These are phyloP conservation scores for Starmerella asiatica DNA, from an alignment of 805 yeast species.

Conservation along the genomic window DNA sequence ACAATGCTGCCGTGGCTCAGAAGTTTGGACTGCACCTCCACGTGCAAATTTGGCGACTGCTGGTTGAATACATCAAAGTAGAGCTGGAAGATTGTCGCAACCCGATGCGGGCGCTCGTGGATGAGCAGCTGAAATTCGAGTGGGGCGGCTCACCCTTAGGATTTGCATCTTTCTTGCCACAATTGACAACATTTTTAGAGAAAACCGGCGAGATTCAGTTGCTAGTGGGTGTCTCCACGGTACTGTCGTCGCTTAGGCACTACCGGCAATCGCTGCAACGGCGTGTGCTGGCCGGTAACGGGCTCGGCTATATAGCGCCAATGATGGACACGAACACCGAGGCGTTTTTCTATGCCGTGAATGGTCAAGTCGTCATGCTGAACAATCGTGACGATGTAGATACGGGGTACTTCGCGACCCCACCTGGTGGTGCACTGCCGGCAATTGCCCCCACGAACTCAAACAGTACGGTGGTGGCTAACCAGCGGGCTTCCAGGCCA, in stretches of 20 bases:
- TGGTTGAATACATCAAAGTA: constrained; percentile 8
- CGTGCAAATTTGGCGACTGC: constrained; percentile 57
- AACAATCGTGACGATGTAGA: not conserved
- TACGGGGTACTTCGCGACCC: not conserved
- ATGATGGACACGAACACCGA: constrained; percentile 6
- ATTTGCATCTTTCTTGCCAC: constrained; percentile 46
- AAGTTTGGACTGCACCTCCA: constrained; percentile 48
- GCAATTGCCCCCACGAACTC: not conserved
- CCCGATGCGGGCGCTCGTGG: constrained; percentile 1
- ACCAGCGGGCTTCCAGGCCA: not conserved
- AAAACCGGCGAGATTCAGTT: constrained; percentile 59
- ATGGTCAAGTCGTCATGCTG: not conserved
- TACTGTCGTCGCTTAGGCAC: constrained; percentile 8
- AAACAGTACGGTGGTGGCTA: no score
- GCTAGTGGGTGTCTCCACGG: constrained; percentile 41
- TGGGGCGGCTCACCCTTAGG: constrained; percentile 78
- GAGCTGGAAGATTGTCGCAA: constrained; percentile 6
- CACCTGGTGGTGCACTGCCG: no score
- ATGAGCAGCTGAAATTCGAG: constrained; percentile 24
- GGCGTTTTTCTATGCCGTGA: constrained; percentile 1
- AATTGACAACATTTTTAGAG: constrained; percentile 52
- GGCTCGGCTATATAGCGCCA: not conserved
- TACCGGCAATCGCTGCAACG: not conserved
- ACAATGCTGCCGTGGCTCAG: constrained; percentile 60
- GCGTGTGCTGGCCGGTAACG: not conserved